Base-by-base conservation (phyloP, 225 moss, liverwort and hornwort genomes). In the Climacium dendroides region DNA sequence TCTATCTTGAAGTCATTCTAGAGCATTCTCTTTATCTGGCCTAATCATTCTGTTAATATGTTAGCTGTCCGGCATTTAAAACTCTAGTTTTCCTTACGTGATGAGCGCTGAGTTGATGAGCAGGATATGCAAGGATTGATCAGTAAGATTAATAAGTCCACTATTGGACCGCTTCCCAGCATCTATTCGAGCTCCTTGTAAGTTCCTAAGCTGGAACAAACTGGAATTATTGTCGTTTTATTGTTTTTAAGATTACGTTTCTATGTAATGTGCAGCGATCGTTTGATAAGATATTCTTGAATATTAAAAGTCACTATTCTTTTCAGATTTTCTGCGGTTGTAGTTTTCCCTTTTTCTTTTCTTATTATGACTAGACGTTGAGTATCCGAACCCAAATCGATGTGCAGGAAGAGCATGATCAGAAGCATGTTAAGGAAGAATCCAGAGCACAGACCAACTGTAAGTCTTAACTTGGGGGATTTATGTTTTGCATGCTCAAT, bases 71-170 rank as follows among this genome's bases (percentile, higher is more conserved):
- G 8, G 18, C 5, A 19, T 70, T 11, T 28, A 5, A 26, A 28
- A 29, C 15, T 34, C 41, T 58, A 39, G 55, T 72, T 81, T 82
- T 39, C 29, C 43, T 85, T n/a, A 82, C 62, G 50, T 69, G 41
- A 39, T 11, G 55, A 41, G 48, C 48, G 48, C 48, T 89, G 86
- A 45, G 57, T 86, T 78, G 59, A 32, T 89, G 87, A 50, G 73
- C 93, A 99, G 99, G 99, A 99, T 74, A 99, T 99, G 99, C 99
- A 99, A 91, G 99, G 99, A 54, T 90, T 99, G 63, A 99, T 99
- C 83, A 99, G 99, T 87, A 99, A 99, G 90, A 99, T 99, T 50
- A 99, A 99, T 83, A 94, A 96, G 86, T 99, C 99, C 62, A 99
- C 99, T 15, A 99, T 99, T 79, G 99, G 99, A 72, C 99, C 99